Evolutionary conservation across 805 yeast genomes (phyloP).

Genomic region (Kazachstania viticola): DNA sequence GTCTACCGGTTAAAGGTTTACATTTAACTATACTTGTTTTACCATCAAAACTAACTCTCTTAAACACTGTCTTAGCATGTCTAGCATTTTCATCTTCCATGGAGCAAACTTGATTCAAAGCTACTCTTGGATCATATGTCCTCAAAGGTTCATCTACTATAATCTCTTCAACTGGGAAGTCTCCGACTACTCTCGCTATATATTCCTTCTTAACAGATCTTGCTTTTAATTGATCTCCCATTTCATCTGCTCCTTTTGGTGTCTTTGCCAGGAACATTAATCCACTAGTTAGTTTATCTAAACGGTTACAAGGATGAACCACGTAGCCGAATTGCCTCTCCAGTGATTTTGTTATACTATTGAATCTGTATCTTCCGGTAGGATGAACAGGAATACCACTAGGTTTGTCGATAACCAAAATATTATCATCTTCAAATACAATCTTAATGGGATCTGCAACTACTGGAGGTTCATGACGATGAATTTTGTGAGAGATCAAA

Average conservation of each 20-base stretch:
- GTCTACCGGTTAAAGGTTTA: constrained; percentile 80
- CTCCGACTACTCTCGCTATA: constrained; percentile 77
- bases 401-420: constrained; percentile 84
- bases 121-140: constrained; percentile 64
- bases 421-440: constrained; percentile 58
- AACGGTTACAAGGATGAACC: constrained; percentile 79
- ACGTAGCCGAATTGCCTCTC: constrained; percentile 54
- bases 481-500: constrained; percentile 62
- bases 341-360: constrained; percentile 64
- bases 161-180: constrained; percentile 53
- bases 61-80: constrained; percentile 65
- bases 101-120: constrained; percentile 42
- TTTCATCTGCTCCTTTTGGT: constrained; percentile 62
- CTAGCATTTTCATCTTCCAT: constrained; percentile 31
- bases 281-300: constrained; percentile 86
- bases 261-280: constrained; percentile 81
- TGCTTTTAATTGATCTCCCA: constrained; percentile 61
- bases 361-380: constrained; percentile 69
- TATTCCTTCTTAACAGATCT: constrained; percentile 74
- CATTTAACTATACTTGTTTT: constrained; percentile 58
- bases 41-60: constrained; percentile 54
- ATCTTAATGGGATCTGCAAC: constrained; percentile 43
- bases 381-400: constrained; percentile 94
- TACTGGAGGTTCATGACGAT: constrained; percentile 86
- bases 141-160: constrained; percentile 54